Evolutionary conservation across 768 basidiomycete species (phyloP).

Genomic region (Arthromyces matolae): DNA sequence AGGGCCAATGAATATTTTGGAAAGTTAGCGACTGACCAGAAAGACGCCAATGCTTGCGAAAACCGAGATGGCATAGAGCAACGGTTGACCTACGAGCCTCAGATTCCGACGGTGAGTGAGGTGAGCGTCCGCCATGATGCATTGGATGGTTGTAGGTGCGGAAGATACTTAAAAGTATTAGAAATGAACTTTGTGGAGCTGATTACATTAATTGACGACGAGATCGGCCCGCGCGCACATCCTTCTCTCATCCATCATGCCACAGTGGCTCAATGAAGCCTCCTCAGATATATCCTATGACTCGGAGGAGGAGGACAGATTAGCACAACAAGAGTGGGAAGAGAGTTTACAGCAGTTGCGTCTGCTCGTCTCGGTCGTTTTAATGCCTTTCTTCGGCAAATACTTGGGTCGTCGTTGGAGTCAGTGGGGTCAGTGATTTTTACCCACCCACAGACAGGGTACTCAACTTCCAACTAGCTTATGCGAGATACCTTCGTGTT

Average conservation of each 20-base stretch:
- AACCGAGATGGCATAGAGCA: slow-evolving; percentile 75
- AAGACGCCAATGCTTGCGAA: slow-evolving; percentile 86
- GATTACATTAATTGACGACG: no score
- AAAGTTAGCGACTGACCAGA: slow-evolving; percentile 49
- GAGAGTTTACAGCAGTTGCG: slow-evolving; percentile 84
- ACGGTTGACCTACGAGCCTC: slow-evolving; percentile 73
- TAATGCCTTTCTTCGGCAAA: slow-evolving; percentile 85
- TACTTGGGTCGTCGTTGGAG: slow-evolving; percentile 86
- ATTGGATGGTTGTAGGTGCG: slow-evolving; percentile 92
- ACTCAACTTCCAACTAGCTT: slow-evolving; percentile 41
- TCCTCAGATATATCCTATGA: slow-evolving; percentile 52
- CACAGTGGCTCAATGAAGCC: slow-evolving; percentile 62
- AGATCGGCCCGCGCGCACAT: no score
- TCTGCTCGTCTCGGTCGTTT: slow-evolving; percentile 72
- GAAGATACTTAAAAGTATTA: slow-evolving; percentile 91
- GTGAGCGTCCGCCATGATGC: slow-evolving; percentile 48
- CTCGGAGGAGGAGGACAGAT: slow-evolving; percentile 65
- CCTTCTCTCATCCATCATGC: slow-evolving; percentile 49
- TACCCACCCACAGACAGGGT: neutral
- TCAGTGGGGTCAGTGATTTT: slow-evolving; percentile 65
- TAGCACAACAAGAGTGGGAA: slow-evolving; percentile 91
- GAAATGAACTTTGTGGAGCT: no score
- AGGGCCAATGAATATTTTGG: neutral
- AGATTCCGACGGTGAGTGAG: slow-evolving; percentile 28
- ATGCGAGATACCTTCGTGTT: slow-evolving; percentile 63